These are phyloP conservation scores for Tardiomyces depauwii DNA, from an alignment of 1,139 yeast genomes.

Conservation along the genomic window DNA sequence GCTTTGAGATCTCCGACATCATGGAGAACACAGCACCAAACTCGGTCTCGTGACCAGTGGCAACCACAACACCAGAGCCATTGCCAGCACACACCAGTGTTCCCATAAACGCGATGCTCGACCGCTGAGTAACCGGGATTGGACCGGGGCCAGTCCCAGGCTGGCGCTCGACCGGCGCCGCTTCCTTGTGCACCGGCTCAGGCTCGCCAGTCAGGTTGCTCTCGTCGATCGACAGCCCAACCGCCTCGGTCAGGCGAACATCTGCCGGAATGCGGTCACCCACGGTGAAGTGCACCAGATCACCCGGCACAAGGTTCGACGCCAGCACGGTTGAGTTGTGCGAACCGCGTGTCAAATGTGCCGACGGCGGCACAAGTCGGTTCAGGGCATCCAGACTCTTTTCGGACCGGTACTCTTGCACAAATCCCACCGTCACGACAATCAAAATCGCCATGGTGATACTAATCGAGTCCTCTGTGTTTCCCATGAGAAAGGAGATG, in stretches of 20 bases:
- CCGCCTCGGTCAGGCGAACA: conserved; percentile 64
- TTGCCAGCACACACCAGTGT: conserved; percentile 91
- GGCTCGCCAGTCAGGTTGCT: conserved; percentile 92
- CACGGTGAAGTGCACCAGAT: conserved; percentile 72
- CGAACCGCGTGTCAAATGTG: conserved; percentile 77
- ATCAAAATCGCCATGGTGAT: conserved; percentile 74
- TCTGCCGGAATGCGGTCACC: conserved; percentile 98
- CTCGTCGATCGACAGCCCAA: conserved; percentile 76
- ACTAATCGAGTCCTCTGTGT: conserved; percentile 83
- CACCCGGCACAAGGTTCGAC: conserved; percentile 84
- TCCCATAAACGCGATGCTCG: conserved; percentile 85
- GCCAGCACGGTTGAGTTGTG: conserved; percentile 67
- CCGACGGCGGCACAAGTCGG: conserved; percentile 87
- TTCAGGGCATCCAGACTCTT: conserved; percentile 85
- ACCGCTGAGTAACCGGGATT: conserved; percentile 52
- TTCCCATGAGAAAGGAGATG: conserved; percentile 80
- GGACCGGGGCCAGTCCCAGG: conserved; percentile 16
- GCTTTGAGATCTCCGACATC: conserved; percentile 91
- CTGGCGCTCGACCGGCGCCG: conserved; percentile 22
- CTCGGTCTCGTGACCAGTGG: conserved; percentile 78
- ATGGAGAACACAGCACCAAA: conserved; percentile 81
- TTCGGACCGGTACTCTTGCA: conserved; percentile 91
- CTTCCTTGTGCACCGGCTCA: conserved; percentile 62
- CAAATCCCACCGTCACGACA: conserved; percentile 91
- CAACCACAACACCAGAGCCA: conserved; percentile 87